Base-by-base conservation (phyloP, 2,329 filamentous ascomycete species). In the Ramularia collo-cygni region DNA sequence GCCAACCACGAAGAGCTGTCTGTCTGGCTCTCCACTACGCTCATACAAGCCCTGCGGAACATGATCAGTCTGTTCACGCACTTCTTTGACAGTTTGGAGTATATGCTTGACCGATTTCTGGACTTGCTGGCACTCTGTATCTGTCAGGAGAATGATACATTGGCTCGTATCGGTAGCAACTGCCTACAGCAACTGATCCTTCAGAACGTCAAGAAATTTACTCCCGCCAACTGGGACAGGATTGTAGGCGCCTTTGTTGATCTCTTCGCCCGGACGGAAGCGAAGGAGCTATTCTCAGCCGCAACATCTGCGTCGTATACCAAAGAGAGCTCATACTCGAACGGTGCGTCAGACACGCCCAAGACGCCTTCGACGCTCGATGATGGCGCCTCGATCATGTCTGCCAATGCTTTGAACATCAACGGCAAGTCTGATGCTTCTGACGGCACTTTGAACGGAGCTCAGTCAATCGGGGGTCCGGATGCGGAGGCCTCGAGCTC, bases 31-130 rank as follows among this genome's bases (percentile, higher is more conserved):
- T 96, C 92, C 1, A 98, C 92, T 0, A 99, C 92, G 7, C 95
- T 99, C 86, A 98, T 99, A 28, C 92, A 99, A 63, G 92, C 92
- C 2, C 70, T 99, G 40, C 82, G 92, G 43, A 95, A 96, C 65
- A 95, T 98, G 85, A 96, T 99, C 55, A 90, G 87, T 1, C 76
- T 99, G 16, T 98, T 98, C 64, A 98, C 93, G 0, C 93, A 99
- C 64, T 98, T 96, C 65, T 99, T 98, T 51, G 86, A 93, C 43
- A 81, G 88, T 0, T 70, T 99, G 8, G 88, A 96, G 65, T 94
- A 95, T 60, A 98, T 99, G 92, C 76, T 99, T 13, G 88, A 95
- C 63, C 77, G 92, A n/a, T 96, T 98, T 63, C 68, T 99, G 27
- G 90, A 96, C 62, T 76, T 99, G 14, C 70, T 99, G 8, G 89